Evolutionary conservation across 176 grass and related monocot species (phyloP), one percentile per base, ranked within the genome.

Genomic region (Dendrocalamus sinicus): DNA sequence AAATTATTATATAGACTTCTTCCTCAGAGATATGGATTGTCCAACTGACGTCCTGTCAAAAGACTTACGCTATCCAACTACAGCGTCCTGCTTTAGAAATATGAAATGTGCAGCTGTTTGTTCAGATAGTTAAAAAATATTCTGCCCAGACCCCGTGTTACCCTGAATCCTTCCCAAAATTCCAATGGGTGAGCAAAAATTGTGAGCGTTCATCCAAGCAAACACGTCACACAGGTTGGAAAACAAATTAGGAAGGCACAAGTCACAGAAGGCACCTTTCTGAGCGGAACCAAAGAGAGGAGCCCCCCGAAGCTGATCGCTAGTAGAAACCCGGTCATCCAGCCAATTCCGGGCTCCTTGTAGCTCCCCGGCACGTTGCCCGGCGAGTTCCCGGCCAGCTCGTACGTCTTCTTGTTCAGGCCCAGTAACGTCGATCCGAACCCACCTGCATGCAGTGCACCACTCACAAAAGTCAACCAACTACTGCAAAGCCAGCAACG

Each of bases 341-440:
- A 98, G 12, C 93, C 93, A 79, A 98, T 77, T 0, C 95, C 91
- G 9, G 91, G 95, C 51, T 98, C 89, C 84, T 93, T 98, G 71
- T 90, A 98, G 85, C 93, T 98, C 24, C 95, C 93, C 8, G 91
- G 95, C n/a, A 64, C 80, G 67, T 98, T 98, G 13, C 88, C 95
- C 17, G 67, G 74, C 50, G 93, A 87, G 35, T 90, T 71, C 61
- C 95, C 93, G 44, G 89, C 87, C 72, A 87, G 85, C 77, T 98
- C 95, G 39, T 98, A 92, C 9, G 95, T 98, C 77, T 81, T 95
- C 89, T 92, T 98, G 91, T 98, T 91, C 71, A 98, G 62, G 43
- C 75, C 95, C 83, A 93, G 53, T 54, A 98, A 41, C 53, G 94
- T 93, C 15, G 95, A 98, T 8, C 95, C 95, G 80, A 98, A 98